Base-by-base conservation (phyloP, 1,284 basidiomycete genomes). In the Cryptococcus maquisensis region DNA sequence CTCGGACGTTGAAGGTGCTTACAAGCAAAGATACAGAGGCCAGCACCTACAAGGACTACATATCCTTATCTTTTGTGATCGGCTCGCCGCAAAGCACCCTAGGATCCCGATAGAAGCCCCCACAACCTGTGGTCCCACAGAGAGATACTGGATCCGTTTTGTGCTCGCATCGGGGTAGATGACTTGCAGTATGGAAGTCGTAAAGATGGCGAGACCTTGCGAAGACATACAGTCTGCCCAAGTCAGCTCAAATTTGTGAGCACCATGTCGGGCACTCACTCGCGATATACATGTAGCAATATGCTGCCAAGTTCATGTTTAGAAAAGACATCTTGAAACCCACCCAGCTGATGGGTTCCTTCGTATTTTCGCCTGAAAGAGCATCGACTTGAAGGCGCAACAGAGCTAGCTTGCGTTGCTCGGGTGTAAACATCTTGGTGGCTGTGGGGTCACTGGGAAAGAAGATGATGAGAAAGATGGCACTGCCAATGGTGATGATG, bases 401-500 rank as follows among this genome's bases (percentile, higher is more conserved):
- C 21, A 61, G 49, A 3, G 65, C 66, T 3, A 69, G 55, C 15
- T 54, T 50, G n/a, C 62, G 56, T 47, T 71, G 60, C 28, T 57
- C 57, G 16, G 54, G 38, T 40, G 49, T 60, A 49, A 71, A 62
- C 46, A 65, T 56, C 0, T 53, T 41, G 2, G 69, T 65, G 3
- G 58, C 64, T 3, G 53, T 44, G 0, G 66, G 65, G 52, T 65
- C 63, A 49, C 55, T 58, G 2, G 66, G 62, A 51, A 68, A 63
- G 6, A 65, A 51, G 47, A 63, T 62, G 49, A 59, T 54, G 23
- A 66, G 37, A 6, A 69, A 37, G 35, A 68, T 38, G 0, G 55
- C 55, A 7, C 67, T 26, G 16, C 57, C 62, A 13, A 65, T 65
- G 1, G 69, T 71, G 49, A 71, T 66, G 48, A 71, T 60, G 9